phyloP scores from a whole-genome alignment of 2,329 filamentous ascomycete species.

The Rosellinia necatrix region DNA sequence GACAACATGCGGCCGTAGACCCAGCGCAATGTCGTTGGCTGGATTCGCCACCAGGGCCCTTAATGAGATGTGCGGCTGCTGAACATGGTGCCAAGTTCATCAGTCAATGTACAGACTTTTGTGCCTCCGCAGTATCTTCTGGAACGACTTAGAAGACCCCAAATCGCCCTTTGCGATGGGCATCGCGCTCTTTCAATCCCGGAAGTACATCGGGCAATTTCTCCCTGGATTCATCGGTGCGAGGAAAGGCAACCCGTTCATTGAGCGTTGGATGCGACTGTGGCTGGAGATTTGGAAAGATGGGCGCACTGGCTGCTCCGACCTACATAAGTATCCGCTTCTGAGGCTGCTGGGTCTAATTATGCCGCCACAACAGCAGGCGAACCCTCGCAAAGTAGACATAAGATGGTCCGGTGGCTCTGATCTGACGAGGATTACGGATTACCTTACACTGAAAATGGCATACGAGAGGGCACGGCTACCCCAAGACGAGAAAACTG shows the following conservation, averaged over 20 bases:
- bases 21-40: slow-evolving; percentile 6
- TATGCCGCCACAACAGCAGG: too few relatives aligned
- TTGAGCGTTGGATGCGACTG: slow-evolving; percentile 1
- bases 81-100: slow-evolving; percentile 7
- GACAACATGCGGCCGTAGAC: slow-evolving; percentile 8
- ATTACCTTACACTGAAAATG: slow-evolving; percentile 7
- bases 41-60: slow-evolving; percentile 6
- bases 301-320: background rate
- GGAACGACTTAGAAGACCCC: slow-evolving; percentile 4
- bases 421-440: background rate
- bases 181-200: slow-evolving; percentile 3
- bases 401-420: too few relatives aligned
- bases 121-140: slow-evolving; percentile 3
- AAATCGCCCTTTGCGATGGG: slow-evolving; percentile 7
- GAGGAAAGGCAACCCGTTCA: slow-evolving; percentile 5
- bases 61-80: slow-evolving; percentile 5
- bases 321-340: slow-evolving; percentile 3
- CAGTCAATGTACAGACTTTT: slow-evolving; percentile 3
- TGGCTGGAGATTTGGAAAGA: slow-evolving; percentile 8
- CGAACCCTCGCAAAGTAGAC: too few relatives aligned
- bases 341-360: background rate
- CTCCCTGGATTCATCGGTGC: slow-evolving; percentile 8
- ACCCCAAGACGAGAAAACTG: background rate
- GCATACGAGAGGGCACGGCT: slow-evolving; percentile 14
- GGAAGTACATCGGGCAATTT: background rate